phyloP scores from a whole-genome alignment of 257 asterid species.

The Nicotiana paniculata region DNA sequence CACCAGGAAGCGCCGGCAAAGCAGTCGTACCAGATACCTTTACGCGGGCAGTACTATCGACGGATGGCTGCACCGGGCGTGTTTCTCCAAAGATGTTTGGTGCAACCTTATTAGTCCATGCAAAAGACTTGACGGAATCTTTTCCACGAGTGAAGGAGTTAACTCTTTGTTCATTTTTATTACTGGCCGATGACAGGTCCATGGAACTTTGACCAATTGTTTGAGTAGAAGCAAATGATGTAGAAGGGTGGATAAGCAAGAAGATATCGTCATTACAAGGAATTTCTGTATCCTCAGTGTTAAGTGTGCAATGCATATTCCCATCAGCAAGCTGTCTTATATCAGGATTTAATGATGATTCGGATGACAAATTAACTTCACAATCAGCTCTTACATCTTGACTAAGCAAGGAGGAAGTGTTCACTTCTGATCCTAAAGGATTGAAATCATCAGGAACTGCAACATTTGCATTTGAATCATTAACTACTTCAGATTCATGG shows the following conservation, averaged over 20 bases:
- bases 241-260: conserved; percentile 87
- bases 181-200: conserved; percentile 31
- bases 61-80: conserved; percentile 19
- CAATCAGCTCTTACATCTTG: conserved; percentile 27
- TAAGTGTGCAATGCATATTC: conserved; percentile 49
- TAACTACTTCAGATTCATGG: conserved; percentile 25
- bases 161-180: conserved; percentile 33
- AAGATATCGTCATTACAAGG: conserved; percentile 99
- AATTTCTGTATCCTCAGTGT: conserved; percentile 87
- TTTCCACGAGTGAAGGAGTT: conserved; percentile 31
- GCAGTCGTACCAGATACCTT: conserved; percentile 37
- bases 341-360: conserved; percentile 33
- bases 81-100: conserved; percentile 29
- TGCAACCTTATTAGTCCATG: conserved; percentile 49
- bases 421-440: conserved; percentile 27
- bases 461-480: conserved; percentile 27
- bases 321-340: conserved; percentile 39
- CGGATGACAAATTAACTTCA: conserved; percentile 35
- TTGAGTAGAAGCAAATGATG: conserved; percentile 51
- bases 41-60: conserved; percentile 31
- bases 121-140: conserved; percentile 32
- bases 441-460: conserved; percentile 23
- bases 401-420: conserved; percentile 18
- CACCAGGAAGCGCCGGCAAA: conserved; percentile 25
- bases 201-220: conserved; percentile 24